Conservation (phyloP, 257 asterid species). For the Solanum dulcamara region DNA sequence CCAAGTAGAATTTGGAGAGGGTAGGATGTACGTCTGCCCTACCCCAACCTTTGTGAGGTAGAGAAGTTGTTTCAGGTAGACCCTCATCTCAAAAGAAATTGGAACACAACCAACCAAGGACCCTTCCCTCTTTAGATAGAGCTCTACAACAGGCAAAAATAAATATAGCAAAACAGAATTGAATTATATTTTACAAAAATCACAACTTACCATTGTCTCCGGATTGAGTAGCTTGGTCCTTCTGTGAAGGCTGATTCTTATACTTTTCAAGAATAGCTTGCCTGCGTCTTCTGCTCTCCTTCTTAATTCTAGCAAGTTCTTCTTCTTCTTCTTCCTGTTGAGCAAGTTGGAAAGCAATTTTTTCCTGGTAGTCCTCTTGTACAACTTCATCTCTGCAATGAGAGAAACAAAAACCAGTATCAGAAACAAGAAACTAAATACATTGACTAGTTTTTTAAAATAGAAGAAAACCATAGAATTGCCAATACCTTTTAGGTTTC, state of each 20-base stretch:
- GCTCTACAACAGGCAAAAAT: too few species aligned
- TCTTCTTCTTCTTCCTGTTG: not conserved
- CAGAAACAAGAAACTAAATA: constrained; percentile 2
- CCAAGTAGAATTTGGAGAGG: too few species aligned
- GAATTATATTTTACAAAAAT: not conserved
- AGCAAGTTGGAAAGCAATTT: constrained; percentile 22
- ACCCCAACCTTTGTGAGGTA: too few species aligned
- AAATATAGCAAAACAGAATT: not conserved
- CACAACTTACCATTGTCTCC: constrained; percentile 23
- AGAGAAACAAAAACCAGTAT: not conserved
- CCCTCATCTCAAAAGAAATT: too few species aligned
- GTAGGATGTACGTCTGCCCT: too few species aligned
- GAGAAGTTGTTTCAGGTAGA: too few species aligned
- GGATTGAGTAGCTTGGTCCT: too few species aligned
- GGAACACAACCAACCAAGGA: too few species aligned
- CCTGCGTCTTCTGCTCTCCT: constrained; percentile 78
- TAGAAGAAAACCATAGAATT: too few species aligned
- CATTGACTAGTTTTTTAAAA: too few species aligned
- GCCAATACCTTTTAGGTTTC: too few species aligned
- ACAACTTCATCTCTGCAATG: constrained; percentile 54
- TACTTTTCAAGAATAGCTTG: constrained; percentile 88
- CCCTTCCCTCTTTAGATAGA: too few species aligned
- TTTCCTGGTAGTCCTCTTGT: constrained; percentile 70
- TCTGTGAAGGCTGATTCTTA: constrained; percentile 33
- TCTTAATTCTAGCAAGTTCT: constrained; percentile 40